Conservation (phyloP, 192 early-diverging fungal genomes). For the Coemansia sp. region DNA sequence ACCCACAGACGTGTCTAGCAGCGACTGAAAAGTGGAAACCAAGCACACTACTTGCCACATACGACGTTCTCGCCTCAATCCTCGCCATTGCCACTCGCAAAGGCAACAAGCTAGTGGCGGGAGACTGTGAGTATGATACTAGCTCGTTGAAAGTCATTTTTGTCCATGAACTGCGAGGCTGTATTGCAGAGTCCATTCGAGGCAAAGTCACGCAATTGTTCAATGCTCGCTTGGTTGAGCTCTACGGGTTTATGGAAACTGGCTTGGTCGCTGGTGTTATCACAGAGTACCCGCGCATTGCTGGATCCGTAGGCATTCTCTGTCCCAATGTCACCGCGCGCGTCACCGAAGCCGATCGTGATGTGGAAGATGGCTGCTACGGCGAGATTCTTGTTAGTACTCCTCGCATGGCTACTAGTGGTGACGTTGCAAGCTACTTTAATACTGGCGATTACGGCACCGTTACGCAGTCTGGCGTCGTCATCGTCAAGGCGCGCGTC, state of each 20-base stretch:
- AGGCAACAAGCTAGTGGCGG: constrained; percentile 16
- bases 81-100: constrained; percentile 19
- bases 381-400: constrained; percentile 55
- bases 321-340: constrained; percentile 45
- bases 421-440: constrained; percentile 24
- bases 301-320: constrained; percentile 45
- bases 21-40: constrained; percentile 37
- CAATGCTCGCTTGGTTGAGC: constrained; percentile 45
- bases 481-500: constrained; percentile 48
- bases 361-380: constrained; percentile 40
- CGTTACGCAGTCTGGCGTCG: constrained; percentile 39
- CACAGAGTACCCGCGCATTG: constrained; percentile 50
- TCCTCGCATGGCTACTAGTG: constrained; percentile 24
- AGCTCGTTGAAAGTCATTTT: constrained; percentile 36
- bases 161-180: constrained; percentile 33
- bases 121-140: constrained; percentile 23
- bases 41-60: constrained; percentile 34
- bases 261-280: constrained; percentile 51
- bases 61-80: constrained; percentile 26
- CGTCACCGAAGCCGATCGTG: constrained; percentile 30
- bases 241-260: constrained; percentile 52
- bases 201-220: constrained; percentile 27
- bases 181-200: constrained; percentile 25
- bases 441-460: constrained; percentile 48
- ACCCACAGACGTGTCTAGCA: constrained; percentile 33